Conservation (phyloP, 495 filamentous ascomycete species). For the Aspergillus cavernicola region DNA sequence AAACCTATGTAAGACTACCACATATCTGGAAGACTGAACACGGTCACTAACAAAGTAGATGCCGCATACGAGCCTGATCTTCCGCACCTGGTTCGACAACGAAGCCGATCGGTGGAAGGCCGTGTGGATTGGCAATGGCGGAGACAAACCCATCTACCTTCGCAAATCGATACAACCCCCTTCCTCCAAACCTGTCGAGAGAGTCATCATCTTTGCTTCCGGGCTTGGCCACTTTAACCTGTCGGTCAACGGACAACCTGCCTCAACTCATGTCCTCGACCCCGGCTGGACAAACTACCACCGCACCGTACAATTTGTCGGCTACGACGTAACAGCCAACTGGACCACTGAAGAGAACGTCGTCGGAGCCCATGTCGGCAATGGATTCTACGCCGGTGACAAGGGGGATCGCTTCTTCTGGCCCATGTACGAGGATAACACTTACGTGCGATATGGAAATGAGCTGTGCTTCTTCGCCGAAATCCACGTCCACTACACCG, state of each 20-base stretch:
- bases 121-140: slow-evolving; percentile 30
- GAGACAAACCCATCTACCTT: slow-evolving; percentile 29
- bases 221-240: slow-evolving; percentile 30
- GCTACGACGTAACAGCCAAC: slow-evolving; percentile 23
- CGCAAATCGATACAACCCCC: slow-evolving; percentile 21
- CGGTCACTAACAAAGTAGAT: slow-evolving; percentile 8
- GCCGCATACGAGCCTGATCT: slow-evolving; percentile 28
- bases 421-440: slow-evolving; percentile 33
- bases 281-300: slow-evolving; percentile 33
- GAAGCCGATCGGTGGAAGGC: slow-evolving; percentile 27
- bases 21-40: too few relatives aligned
- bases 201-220: slow-evolving; percentile 25
- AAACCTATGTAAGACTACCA: slow-evolving; percentile 16
- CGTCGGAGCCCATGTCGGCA: slow-evolving; percentile 26
- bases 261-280: slow-evolving; percentile 26
- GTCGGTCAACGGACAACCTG: slow-evolving; percentile 21
- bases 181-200: neutral
- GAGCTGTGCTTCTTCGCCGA: slow-evolving; percentile 31
- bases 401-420: slow-evolving; percentile 31
- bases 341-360: slow-evolving; percentile 15
- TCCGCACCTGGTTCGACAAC: slow-evolving; percentile 31
- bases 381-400: slow-evolving; percentile 30
- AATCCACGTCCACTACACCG: slow-evolving; percentile 24
- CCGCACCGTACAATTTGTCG: slow-evolving; percentile 23
- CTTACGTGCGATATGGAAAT: slow-evolving; percentile 29